Conservation (phyloP, 1,284 basidiomycete genomes). For the Schizophyllum amplum region DNA sequence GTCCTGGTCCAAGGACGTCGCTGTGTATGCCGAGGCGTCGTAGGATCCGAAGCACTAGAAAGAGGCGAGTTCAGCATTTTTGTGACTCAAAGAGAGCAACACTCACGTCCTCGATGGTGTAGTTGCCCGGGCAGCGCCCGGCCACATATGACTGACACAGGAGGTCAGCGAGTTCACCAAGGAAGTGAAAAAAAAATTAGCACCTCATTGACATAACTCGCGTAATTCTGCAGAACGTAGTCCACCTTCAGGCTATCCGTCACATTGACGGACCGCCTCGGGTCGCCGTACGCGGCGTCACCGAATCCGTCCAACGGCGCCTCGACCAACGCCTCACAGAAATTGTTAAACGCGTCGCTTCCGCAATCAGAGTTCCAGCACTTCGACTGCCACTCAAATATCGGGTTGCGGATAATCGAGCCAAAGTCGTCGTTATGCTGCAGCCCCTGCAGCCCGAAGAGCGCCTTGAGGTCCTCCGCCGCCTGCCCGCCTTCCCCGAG, state of each 20-base stretch:
- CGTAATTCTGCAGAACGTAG: slow-evolving; percentile 46
- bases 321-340: slow-evolving; percentile 55
- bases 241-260: background rate
- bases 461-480: slow-evolving; percentile 41
- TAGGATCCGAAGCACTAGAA: too few relatives aligned
- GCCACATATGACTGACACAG: slow-evolving; percentile 43
- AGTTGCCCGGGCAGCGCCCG: slow-evolving; percentile 48
- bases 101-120: slow-evolving; percentile 59
- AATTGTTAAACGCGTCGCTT: slow-evolving; percentile 56
- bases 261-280: slow-evolving; percentile 48
- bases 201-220: slow-evolving; percentile 66
- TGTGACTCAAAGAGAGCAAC: background rate
- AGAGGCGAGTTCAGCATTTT: too few relatives aligned
- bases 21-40: slow-evolving; percentile 84
- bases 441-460: slow-evolving; percentile 68
- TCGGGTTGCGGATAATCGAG: slow-evolving; percentile 36
- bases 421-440: slow-evolving; percentile 74
- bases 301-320: slow-evolving; percentile 19
- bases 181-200: slow-evolving; percentile 46
- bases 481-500: slow-evolving; percentile 39
- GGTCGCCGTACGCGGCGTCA: slow-evolving; percentile 29
- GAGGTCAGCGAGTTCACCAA: slow-evolving; percentile 43
- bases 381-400: slow-evolving; percentile 39
- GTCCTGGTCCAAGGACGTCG: slow-evolving; percentile 51
- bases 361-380: slow-evolving; percentile 69